Base-by-base conservation (phyloP, 768 basidiomycete species). In the Favolaschia claudopus region DNA sequence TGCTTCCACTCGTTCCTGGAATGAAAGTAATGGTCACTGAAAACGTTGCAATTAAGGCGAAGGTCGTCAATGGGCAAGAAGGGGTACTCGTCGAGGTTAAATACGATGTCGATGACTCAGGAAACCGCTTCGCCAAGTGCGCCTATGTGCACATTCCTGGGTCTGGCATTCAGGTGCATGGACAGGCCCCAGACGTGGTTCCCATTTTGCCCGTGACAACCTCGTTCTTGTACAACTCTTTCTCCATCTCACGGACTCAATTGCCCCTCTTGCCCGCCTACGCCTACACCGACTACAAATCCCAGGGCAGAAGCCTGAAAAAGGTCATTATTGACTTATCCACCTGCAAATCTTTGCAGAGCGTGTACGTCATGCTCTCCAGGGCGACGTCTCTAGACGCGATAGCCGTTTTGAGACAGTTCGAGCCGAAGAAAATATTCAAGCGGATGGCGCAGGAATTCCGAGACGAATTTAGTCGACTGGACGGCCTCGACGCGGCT, bases 281-380 rank as follows among this genome's bases (percentile, higher is more conserved):
- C 14, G 54, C 54, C 1, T 55, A 39, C 22, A 28, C 22, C 1
- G 54, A 55, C 22, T 55, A 38, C 28, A 55, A 55, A n/a, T 45
- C 33, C 4, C 53, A 55, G 15, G 53, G 53, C 2, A 2, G 53
- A 3, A 44, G 42, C 3, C 24, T 55, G 9, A 10, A 17, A 17
- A 10, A 25, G 6, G 52, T 34, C 1, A n/a, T 42, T 9, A 25
- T 54, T 9, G 52, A 54, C 15, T 31, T 54, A 15, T 20, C n/a
- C 5, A 42, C 29, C 2, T 22, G 22, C 24, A 17, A 13, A 4
- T 43, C 38, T n/a, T 27, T 54, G 24, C 52, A 43, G 7, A 44
- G 42, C 15, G 14, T 44, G 8, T 54, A 54, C 14, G 52, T 54
- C 13, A 55, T 55, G 53, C 28, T 55, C 9, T 55, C 53, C 2